Evolutionary conservation across 257 asterid genomes (phyloP), one percentile per base, ranked within the genome.

Genomic region (Thymus mandschuricus): DNA sequence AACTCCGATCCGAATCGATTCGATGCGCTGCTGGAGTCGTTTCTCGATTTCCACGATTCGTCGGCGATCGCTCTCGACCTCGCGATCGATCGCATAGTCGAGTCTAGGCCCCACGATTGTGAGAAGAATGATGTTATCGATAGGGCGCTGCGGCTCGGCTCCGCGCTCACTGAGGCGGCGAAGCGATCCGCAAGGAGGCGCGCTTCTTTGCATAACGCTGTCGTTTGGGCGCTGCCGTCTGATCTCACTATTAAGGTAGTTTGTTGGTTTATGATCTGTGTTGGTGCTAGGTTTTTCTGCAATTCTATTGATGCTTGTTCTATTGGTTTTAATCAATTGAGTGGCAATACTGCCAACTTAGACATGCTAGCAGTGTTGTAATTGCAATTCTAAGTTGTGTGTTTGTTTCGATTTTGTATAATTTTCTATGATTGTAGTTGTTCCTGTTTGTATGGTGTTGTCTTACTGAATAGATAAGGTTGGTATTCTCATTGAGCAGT

Each of bases 221-320:
- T 68, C 79, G 87, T 75, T 79, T 92, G 97, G 97, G 77, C 86
- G 12, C 83, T 92, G 45, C 86, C 95, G 12, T 65, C 86, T 57
- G 95, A 92, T 83, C 91, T 92, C 80, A 90, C 98, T 31, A 78
- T 90, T 66, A 87, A 88, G 79, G 98, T 88, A 57, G 52, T 60
- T 43, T 46, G 8, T 12, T 65, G 8, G n/a, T n/a, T 62, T 71
- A 8, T 51, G 30, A 46, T 69, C 57, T 21, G 21, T 21, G 21
- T 34, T n/a, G 52, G 63, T 69, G 12, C 63, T 62, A 10, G 11
- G 3, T 11, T 41, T 50, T 43, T 34, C 1, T 30, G 31, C 34
- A 38, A 34, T 34, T 68, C 30, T 62, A 10, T 3, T 30, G 64
- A 28, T 38, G 76, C 58, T 64, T 51, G 64, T 10, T 38, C 50